phyloP scores from a whole-genome alignment of 495 filamentous ascomycete species.

The Lentithecium fluviatile region DNA sequence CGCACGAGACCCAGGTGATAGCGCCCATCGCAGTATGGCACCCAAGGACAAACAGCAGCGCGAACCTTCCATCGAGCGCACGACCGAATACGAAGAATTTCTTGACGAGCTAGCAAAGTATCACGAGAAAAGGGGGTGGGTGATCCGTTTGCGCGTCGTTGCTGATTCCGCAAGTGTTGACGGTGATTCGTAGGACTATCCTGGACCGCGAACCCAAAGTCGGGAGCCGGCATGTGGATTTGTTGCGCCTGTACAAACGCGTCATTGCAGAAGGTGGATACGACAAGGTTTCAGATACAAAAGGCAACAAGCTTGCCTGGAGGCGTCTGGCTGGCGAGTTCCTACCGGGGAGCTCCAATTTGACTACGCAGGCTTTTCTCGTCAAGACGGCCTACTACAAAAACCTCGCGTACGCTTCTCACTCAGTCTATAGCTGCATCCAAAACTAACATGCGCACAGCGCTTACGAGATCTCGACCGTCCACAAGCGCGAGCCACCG shows the following conservation, averaged over 20 bases:
- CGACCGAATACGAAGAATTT: conserved; percentile 67
- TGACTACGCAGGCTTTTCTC: conserved; percentile 69
- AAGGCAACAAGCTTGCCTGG: conserved; percentile 77
- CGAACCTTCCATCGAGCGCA: conserved; percentile 51
- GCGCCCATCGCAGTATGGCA: conserved; percentile 36
- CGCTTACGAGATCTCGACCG: conserved; percentile 74
- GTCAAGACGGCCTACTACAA: conserved; percentile 82
- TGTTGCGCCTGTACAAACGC: conserved; percentile 66
- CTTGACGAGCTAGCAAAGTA: conserved; percentile 63
- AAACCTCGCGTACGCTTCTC: conserved; percentile 59
- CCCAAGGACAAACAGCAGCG: conserved; percentile 45
- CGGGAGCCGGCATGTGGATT: conserved; percentile 66
- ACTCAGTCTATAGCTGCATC: neutral
- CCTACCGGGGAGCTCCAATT: conserved; percentile 59
- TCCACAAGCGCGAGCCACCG: conserved; percentile 71
- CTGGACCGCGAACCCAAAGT: conserved; percentile 74
- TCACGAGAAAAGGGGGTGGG: conserved; percentile 67
- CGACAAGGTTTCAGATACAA: conserved; percentile 63
- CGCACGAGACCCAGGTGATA: conserved; percentile 2
- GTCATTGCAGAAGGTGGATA: conserved; percentile 74
- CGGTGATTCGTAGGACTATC: conserved; percentile 50
- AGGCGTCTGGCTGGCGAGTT: conserved; percentile 67
- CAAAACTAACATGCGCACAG: conserved; percentile 36
- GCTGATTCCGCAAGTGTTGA: conserved; percentile 10
- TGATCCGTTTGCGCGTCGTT: conserved; percentile 16